Base-by-base conservation (phyloP, 2,329 filamentous ascomycete genomes). In the Cladosporium sp. region DNA sequence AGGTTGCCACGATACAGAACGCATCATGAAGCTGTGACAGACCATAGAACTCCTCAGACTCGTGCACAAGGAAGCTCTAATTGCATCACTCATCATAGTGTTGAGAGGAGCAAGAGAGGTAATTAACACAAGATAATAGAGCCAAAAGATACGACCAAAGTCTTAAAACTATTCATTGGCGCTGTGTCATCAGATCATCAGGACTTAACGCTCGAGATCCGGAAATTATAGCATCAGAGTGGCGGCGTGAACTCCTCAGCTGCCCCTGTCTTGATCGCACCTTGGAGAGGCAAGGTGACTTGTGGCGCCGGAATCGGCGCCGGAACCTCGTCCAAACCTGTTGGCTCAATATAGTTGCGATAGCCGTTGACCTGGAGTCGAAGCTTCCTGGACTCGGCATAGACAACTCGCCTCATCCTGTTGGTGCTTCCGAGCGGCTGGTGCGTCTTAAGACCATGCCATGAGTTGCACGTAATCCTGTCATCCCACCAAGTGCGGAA, bases 401-500 rank as follows among this genome's bases (percentile, higher is more conserved):
- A 72, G 17, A 72, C 69, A 0, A 71, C 69, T 44, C 66, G 61
- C 6, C 69, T 57, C 68, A 71, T 70, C 13, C 69, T 52, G 53
- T 71, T 71, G 30, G 68, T 70, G 53, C 64, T 67, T 2, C 70
- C 69, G 2, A 71, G 61, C 4, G 68, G 68, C 58, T 67, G 67
- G 54, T 71, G 66, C 42, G 58, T 58, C 56, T 67, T 68, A 15
- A 72, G 49, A 0, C 69, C 68, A 54, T 71, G 68, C 68, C 68
- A 72, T 20, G 60, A 62, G 51, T 72, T 70, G 53, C 64, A 62
- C 3, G 67, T 70, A 24, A 70, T 70, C 2, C 66, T 54, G 43
- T 70, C 67, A 40, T 70, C 68, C 68, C 68, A 71, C 67, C 66
- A 70, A 1, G 65, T 63, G 29, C 68, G 54, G 56, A 71, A 70